Percentiles rank a stretch among this genome's conserved stretches.
These are phyloP conservation scores for Heliosperma pusillum DNA, from an alignment of 148 eudicot genomes.

Conservation along the genomic window DNA sequence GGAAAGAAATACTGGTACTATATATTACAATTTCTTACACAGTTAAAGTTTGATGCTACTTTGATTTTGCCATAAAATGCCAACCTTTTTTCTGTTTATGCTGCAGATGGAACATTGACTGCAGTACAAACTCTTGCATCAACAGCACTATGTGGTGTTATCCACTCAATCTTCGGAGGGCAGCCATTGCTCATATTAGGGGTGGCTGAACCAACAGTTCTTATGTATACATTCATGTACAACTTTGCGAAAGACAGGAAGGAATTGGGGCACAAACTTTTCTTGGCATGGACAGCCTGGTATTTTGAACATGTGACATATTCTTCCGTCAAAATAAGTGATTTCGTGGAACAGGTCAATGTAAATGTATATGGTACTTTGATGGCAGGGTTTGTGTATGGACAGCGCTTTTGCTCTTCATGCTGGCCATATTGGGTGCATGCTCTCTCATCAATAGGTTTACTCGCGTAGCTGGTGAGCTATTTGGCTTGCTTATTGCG, in stretches of 20 bases:
- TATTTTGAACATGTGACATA: slow-evolving; percentile 26
- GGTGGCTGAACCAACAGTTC: slow-evolving; percentile 97
- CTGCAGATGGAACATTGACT: slow-evolving; percentile 77
- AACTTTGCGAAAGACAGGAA: slow-evolving; percentile 81
- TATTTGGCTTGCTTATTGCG: slow-evolving; percentile 91
- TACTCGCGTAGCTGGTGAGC: slow-evolving; percentile 95
- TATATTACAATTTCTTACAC: slow-evolving; percentile 13
- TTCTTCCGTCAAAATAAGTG: neutral
- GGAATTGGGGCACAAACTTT: slow-evolving; percentile 79
- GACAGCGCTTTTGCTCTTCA: slow-evolving; percentile 90
- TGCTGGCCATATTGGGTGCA: slow-evolving; percentile 89
- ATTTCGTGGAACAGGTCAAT: slow-evolving; percentile 2
- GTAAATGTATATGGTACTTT: neutral
- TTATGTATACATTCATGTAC: slow-evolving; percentile 98
- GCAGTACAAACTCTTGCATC: slow-evolving; percentile 99
- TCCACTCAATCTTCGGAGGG: slow-evolving; percentile 94
- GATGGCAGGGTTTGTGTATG: slow-evolving; percentile 86
- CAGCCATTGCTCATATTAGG: slow-evolving; percentile 95
- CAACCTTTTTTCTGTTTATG: slow-evolving; percentile 4
- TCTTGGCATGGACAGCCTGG: slow-evolving; percentile 98
- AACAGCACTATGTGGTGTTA: slow-evolving; percentile 85
- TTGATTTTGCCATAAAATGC: slow-evolving; percentile 2
- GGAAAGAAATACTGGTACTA: slow-evolving; percentile 74
- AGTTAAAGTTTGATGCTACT: slow-evolving; percentile 5
- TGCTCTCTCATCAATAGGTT: slow-evolving; percentile 96